Evolutionary conservation across 2,329 filamentous ascomycete species (phyloP).

Genomic region (Ophiostoma ulmi): DNA sequence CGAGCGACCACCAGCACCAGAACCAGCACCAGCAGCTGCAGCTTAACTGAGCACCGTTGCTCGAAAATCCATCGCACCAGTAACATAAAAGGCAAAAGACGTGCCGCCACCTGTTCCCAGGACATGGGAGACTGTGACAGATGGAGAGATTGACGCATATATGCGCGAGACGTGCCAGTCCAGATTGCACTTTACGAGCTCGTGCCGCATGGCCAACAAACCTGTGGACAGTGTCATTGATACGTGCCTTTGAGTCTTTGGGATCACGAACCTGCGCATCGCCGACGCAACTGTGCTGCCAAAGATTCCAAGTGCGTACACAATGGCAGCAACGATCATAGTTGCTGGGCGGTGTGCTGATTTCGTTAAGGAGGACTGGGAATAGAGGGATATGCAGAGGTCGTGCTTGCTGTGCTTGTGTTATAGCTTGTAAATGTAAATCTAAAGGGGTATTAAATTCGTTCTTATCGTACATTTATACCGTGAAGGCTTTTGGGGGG

Average conservation of each 20-base stretch:
- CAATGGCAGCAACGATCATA: slow-evolving; percentile 33
- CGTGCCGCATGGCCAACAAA: slow-evolving; percentile 37
- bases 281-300: slow-evolving; percentile 35
- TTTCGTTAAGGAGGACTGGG: slow-evolving; percentile 30
- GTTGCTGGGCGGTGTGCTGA: slow-evolving; percentile 34
- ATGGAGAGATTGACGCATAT: slow-evolving; percentile 34
- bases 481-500: background rate
- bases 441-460: background rate
- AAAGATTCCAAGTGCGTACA: slow-evolving; percentile 31
- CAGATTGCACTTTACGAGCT: slow-evolving; percentile 38
- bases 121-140: slow-evolving; percentile 29
- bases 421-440: background rate
- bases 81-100: background rate
- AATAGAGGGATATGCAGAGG: background rate
- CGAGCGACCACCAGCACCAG: background rate
- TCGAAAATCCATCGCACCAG: background rate
- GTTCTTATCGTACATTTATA: slow-evolving; percentile 12
- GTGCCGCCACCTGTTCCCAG: slow-evolving; percentile 17
- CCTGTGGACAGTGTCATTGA: slow-evolving; percentile 29
- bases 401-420: background rate
- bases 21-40: background rate
- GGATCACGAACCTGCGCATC: slow-evolving; percentile 28
- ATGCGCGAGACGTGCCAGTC: slow-evolving; percentile 26
- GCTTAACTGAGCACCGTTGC: background rate
- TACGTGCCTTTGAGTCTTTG: slow-evolving; percentile 30